Percentiles rank a stretch among this genome's conserved stretches.
phyloP scores from a whole-genome alignment of 306 rosid species.

The Purshia tridentata region DNA sequence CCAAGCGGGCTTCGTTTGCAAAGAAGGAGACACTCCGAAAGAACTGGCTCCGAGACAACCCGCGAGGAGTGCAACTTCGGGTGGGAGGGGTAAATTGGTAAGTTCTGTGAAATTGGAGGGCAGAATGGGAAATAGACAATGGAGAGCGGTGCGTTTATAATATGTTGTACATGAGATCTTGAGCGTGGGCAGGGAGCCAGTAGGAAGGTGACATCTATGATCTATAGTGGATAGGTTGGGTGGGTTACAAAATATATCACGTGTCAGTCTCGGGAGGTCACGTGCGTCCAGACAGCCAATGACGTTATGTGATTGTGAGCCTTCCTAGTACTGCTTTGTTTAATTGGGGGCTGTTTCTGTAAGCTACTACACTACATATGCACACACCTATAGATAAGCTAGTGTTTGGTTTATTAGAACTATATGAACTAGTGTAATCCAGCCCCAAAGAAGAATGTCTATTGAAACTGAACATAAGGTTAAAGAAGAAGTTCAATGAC shows the following conservation, averaged over 20 bases:
- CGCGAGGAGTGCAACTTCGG: slow-evolving; percentile 16
- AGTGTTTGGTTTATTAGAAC: too few relatives aligned
- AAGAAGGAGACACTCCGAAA: too few relatives aligned
- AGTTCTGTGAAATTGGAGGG: neutral
- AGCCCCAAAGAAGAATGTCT: too few relatives aligned
- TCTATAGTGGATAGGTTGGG: neutral
- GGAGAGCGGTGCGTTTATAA: neutral
- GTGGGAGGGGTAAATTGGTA: slow-evolving; percentile 1
- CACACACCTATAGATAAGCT: too few relatives aligned
- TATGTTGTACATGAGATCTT: neutral
- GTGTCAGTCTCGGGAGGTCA: slow-evolving; percentile 8
- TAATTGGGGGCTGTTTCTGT: too few relatives aligned
- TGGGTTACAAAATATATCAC: neutral
- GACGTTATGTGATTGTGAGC: neutral
- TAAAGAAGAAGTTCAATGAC: too few relatives aligned
- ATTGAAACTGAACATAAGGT: too few relatives aligned
- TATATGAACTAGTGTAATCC: too few relatives aligned
- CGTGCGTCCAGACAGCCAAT: slow-evolving; percentile 7
- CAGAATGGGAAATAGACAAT: neutral
- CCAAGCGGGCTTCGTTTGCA: too few relatives aligned
- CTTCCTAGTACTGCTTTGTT: slow-evolving; percentile 12
- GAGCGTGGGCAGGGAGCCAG: slow-evolving; percentile 7
- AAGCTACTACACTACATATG: too few relatives aligned
- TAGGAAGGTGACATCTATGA: slow-evolving; percentile 7
- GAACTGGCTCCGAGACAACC: slow-evolving; percentile 11